phyloP scores from a whole-genome alignment of 2,329 filamentous ascomycete genomes.

The Ascochyta pisi region DNA sequence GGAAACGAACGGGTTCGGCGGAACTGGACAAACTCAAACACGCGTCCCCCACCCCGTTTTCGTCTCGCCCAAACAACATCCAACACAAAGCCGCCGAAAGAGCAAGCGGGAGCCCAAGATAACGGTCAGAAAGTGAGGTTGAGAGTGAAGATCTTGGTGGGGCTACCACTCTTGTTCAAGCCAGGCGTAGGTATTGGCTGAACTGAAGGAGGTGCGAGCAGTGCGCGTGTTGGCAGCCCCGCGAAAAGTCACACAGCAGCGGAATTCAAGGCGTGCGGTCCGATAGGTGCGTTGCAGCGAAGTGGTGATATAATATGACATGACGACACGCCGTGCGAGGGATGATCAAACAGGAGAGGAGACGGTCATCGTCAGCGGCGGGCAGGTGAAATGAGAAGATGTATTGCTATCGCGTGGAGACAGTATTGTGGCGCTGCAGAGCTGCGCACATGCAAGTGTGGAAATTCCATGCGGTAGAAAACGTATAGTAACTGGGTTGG shows the following conservation, averaged over 20 bases:
- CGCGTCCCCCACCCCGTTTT: background rate
- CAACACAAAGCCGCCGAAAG: background rate
- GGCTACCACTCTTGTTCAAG: background rate
- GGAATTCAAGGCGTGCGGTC: slow-evolving; percentile 3
- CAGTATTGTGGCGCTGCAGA: background rate
- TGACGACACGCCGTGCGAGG: slow-evolving; percentile 11
- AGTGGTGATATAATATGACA: background rate
- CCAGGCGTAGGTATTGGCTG: slow-evolving; percentile 1
- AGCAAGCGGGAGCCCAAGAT: background rate
- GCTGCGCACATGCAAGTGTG: background rate
- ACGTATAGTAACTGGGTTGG: background rate
- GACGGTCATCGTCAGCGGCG: slow-evolving; percentile 3
- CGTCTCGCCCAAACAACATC: background rate
- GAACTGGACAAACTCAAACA: background rate
- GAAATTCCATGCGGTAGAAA: slow-evolving; percentile 15
- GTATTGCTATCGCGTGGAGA: background rate
- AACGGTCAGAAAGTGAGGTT: background rate
- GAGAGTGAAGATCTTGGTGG: slow-evolving; percentile 13
- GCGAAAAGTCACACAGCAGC: background rate
- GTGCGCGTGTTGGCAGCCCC: slow-evolving; percentile 6
- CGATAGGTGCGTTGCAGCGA: slow-evolving; percentile 3
- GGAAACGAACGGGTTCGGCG: background rate
- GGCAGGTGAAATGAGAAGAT: background rate
- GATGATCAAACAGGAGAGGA: slow-evolving; percentile 26
- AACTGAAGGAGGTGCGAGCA: background rate